Evolutionary conservation across 352 stramenopile genomes (phyloP), one percentile per base, ranked within the genome.

Genomic region (Phytophthora citricola): DNA sequence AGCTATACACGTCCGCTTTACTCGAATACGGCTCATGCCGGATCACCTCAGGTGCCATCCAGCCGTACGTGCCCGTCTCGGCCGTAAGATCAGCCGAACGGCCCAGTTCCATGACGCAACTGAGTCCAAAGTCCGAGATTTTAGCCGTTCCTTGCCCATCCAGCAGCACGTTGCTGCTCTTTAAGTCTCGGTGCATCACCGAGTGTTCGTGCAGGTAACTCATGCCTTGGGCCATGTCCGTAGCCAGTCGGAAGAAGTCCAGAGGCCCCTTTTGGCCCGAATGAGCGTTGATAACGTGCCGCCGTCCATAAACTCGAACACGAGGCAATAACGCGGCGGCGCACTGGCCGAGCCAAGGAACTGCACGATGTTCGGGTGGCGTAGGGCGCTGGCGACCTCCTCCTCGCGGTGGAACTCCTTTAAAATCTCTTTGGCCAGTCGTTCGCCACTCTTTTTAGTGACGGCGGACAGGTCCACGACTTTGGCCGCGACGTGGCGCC

Each of bases 21-120:
- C 83, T 90, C 43, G 93, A 97, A 71, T 98, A 98, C 10, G 90
- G 90, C 49, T 90, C 75, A 60, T 89, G 85, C 2, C 92, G 81
- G 11, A 95, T 95, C 5, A 98, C 91, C 56, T 98, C 90, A 2
- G 91, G 91, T 7, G 93, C 90, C 91, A 98, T 97, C 78, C 95
- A 98, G 41, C 91, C 76, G 49, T 91, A 91, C 10, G 83, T 90
- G n/a, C 83, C 83, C 1, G 83, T 91, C 61, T 91, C 83, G 12
- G 80, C 83, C 24, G 83, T 91, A 26, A 90, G 57, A 41, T 91
- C 83, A 15, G 73, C 68, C 7, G 76, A 71, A 10, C 62, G 65
- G 1, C 73, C 77, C n/a, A 83, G 52, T 38, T 90, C 81, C 26
- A 90, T 58, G 9, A 88, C 73, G 43, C 79, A 89, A 55, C 81